phyloP scores from a whole-genome alignment of 2,329 filamentous ascomycete genomes.

The Trichoderma breve region DNA sequence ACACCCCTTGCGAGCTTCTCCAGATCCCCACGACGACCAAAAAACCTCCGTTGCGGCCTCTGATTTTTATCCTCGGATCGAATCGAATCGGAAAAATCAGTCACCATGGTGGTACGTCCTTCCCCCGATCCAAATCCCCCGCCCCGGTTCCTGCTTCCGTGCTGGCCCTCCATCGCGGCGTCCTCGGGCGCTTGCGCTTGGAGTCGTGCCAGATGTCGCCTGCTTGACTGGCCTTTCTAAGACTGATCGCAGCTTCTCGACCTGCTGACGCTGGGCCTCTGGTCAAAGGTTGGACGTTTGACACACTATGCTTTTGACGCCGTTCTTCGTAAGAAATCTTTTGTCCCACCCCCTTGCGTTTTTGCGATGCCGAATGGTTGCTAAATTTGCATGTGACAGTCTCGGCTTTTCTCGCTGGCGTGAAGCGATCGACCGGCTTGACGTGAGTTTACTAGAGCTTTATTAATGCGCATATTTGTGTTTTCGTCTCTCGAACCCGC shows the following conservation, averaged over 20 bases:
- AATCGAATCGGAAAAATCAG: slow-evolving; percentile 14
- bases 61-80: not conserved
- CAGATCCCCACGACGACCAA: not conserved
- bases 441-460: slow-evolving; percentile 68
- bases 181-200: slow-evolving; percentile 24
- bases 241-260: slow-evolving; percentile 55
- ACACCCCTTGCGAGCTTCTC: slow-evolving; percentile 11
- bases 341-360: not conserved
- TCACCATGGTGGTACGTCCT: slow-evolving; percentile 36
- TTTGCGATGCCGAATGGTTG: not conserved
- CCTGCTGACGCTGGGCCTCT: slow-evolving; percentile 66
- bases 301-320: slow-evolving; percentile 96
- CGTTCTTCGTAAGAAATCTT: slow-evolving; percentile 67
- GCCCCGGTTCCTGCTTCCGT: slow-evolving; percentile 15
- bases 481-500: not conserved
- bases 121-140: not conserved
- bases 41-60: not conserved
- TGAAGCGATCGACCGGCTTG: slow-evolving; percentile 95
- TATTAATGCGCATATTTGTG: not conserved
- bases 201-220: slow-evolving; percentile 22
- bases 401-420: slow-evolving; percentile 92
- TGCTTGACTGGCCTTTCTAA: slow-evolving; percentile 35
- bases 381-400: slow-evolving; percentile 50
- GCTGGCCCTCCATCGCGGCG: not conserved
- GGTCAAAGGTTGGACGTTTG: slow-evolving; percentile 82